Base-by-base conservation (phyloP, 139 green algal species). In the Picochlorum sp. region DNA sequence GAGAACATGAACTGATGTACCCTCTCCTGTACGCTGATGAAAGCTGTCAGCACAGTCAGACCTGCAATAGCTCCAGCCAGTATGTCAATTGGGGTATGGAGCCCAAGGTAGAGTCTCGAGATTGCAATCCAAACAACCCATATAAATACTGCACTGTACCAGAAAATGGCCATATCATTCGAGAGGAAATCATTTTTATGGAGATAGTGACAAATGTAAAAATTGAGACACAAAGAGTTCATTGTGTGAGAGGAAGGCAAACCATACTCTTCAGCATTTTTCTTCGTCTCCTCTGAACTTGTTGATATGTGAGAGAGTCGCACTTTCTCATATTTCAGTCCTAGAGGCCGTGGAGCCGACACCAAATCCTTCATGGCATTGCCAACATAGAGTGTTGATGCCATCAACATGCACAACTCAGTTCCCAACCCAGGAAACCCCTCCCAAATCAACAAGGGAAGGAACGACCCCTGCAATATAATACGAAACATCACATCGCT, bases 351-450 rank as follows among this genome's bases (percentile, higher is more conserved):
- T 13, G 77, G 77, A 9, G 70, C 71, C 21, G 61, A 80, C 1
- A 83, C 50, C 20, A 83, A 50, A 57, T 83, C 77, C 56, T 83
- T 83, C n/a, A 79, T 71, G 5, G 66, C 74, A 49, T 83, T 83
- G 14, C 77, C 77, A 31, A 79, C 70, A 31, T 81, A 83, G 14
- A 77, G 45, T 9, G 65, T 66, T 16, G 75, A 49, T 1, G 64
- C 31, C 73, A 83, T 82, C 56, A 80, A 24, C 4, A 78, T 30
- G 6, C 62, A 45, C 8, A 69, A 56, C 16, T 62, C 23, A 6
- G 52, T 37, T 4, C 57, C 60, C 57, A 79, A 70, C 45, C 78
- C 57, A 41, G 70, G 54, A 16, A 70, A 60, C 3, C 70, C 74
- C 30, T 70, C 11, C 45, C 45, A 74, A 26, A 78, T 61, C 6